Percentiles rank a stretch among this genome's conserved stretches.
Evolutionary conservation across 2,329 filamentous ascomycete species (phyloP).

Genomic region (Knufia fluminis): DNA sequence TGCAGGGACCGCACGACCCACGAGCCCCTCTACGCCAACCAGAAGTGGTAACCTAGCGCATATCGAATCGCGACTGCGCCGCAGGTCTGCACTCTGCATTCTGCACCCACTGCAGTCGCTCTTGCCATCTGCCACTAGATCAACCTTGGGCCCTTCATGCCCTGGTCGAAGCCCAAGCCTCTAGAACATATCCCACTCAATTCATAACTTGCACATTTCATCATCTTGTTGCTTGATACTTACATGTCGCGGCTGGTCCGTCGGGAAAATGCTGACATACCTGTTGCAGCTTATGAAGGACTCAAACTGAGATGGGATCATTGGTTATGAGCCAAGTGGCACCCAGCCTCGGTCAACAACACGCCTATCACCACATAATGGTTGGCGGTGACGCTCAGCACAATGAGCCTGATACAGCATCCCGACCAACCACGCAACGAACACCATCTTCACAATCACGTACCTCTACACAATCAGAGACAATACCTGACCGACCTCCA

Average conservation of each 20-base stretch:
- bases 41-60: not conserved
- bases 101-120: too few relatives aligned
- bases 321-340: constrained; percentile 59
- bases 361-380: constrained; percentile 57
- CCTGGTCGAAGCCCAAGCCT: constrained; percentile 1
- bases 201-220: constrained; percentile 1
- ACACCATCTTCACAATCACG: constrained; percentile 3
- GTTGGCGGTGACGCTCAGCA: constrained; percentile 37
- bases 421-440: not conserved
- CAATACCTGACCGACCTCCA: constrained; percentile 13
- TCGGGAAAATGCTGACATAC: constrained; percentile 8
- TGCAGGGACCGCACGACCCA: not conserved
- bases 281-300: constrained; percentile 16
- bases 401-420: constrained; percentile 12
- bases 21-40: constrained; percentile 4
- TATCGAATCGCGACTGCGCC: constrained; percentile 5
- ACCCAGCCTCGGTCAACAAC: constrained; percentile 57
- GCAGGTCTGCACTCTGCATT: constrained; percentile 1
- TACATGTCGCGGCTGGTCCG: constrained; percentile 9
- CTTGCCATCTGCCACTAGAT: constrained; percentile 6
- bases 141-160: constrained; percentile 6
- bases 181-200: not conserved
- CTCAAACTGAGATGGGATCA: constrained; percentile 49
- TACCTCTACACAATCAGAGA: not conserved
- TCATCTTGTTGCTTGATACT: not conserved